Percentiles rank a stretch among this genome's conserved stretches.
These are phyloP conservation scores for Epichloe gansuensis DNA, from an alignment of 2,329 filamentous ascomycete species.

Conservation along the genomic window DNA sequence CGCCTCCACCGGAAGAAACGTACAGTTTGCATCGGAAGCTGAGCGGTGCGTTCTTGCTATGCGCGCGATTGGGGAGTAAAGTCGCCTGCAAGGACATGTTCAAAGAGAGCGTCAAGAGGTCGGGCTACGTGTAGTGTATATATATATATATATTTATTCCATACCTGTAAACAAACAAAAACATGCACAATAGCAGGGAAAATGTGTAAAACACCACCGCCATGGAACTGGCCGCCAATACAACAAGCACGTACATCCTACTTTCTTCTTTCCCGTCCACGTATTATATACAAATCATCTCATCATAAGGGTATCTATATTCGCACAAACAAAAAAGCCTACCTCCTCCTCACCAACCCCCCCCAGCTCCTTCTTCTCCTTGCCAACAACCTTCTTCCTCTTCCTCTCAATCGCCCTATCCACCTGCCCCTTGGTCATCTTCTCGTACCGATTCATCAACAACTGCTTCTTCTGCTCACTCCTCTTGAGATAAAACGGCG, in stretches of 20 bases:
- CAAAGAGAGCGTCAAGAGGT: constrained; percentile 34
- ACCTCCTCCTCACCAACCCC: constrained; percentile 19
- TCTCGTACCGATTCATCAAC: constrained; percentile 64
- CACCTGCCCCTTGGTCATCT: constrained; percentile 74
- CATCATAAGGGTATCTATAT: too few relatives aligned
- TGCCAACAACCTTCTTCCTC: constrained; percentile 76
- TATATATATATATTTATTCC: too few relatives aligned
- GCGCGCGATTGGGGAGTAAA: constrained; percentile 70
- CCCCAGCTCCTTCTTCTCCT: constrained; percentile 66
- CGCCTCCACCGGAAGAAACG: constrained; percentile 92
- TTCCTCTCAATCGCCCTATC: constrained; percentile 75
- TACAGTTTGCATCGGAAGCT: constrained; percentile 92
- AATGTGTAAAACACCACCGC: neutral
- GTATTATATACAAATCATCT: too few relatives aligned
- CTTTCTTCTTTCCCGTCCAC: too few relatives aligned
- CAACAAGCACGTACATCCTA: too few relatives aligned
- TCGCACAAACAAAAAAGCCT: neutral
- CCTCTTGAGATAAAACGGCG: constrained; percentile 86
- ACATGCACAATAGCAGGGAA: too few relatives aligned
- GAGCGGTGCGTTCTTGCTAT: constrained; percentile 87
- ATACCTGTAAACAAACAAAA: too few relatives aligned
- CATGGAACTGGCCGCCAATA: too few relatives aligned
- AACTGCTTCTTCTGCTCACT: constrained; percentile 81
- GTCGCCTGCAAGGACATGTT: constrained; percentile 78
- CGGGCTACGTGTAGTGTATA: constrained; percentile 16